phyloP scores from a whole-genome alignment of 2,329 filamentous ascomycete genomes.

The Leptographium galeiforme region DNA sequence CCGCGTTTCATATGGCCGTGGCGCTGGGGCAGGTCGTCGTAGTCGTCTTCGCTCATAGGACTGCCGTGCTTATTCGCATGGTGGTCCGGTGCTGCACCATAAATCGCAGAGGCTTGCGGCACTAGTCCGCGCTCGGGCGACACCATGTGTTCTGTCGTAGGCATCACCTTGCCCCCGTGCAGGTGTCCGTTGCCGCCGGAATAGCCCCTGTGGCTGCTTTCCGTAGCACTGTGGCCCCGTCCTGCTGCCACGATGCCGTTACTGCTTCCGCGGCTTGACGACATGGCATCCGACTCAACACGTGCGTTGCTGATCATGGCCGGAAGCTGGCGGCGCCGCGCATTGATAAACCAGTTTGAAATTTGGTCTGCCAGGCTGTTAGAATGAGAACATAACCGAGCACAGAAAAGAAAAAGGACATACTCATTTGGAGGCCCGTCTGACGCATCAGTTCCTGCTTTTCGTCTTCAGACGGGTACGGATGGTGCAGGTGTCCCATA shows the following conservation, averaged over 20 bases:
- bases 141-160: constrained; percentile 16
- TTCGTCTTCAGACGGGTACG: constrained; percentile 79
- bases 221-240: background rate
- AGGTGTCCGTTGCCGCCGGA: constrained; percentile 7
- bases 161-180: constrained; percentile 17
- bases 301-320: constrained; percentile 43
- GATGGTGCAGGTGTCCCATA: constrained; percentile 59
- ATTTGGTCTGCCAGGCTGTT: constrained; percentile 42
- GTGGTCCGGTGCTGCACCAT: constrained; percentile 20
- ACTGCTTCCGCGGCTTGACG: constrained; percentile 18
- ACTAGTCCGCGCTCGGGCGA: background rate
- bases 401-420: constrained; percentile 21
- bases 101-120: background rate
- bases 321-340: constrained; percentile 51
- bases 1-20: constrained; percentile 28
- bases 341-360: constrained; percentile 74
- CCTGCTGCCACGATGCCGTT: constrained; percentile 10
- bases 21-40: constrained; percentile 21
- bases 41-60: constrained; percentile 35
- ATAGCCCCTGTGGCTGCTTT: background rate
- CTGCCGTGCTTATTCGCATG: constrained; percentile 15
- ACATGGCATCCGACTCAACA: constrained; percentile 36
- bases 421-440: constrained; percentile 68
- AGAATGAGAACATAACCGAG: constrained; percentile 1
- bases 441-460: constrained; percentile 67